Evolutionary conservation across 106 monocot species (phyloP).

Genomic region (Platanthera zijinensis): DNA sequence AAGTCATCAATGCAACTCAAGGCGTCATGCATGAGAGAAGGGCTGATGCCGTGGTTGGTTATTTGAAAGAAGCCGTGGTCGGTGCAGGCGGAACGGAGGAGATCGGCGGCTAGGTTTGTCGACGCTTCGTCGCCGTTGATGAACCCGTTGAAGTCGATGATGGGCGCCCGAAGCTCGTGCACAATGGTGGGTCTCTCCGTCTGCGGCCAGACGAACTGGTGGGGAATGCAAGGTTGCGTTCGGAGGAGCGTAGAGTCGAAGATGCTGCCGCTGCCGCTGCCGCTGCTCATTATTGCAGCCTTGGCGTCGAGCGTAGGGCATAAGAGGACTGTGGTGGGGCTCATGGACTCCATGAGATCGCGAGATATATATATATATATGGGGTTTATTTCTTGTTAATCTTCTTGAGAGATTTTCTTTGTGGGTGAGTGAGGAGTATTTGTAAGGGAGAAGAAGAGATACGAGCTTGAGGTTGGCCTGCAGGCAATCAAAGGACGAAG

Average conservation of each 20-base stretch:
- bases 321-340: background rate
- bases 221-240: conserved; percentile 35
- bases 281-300: background rate
- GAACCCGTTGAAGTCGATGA: conserved; percentile 48
- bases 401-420: background rate
- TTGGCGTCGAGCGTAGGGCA: background rate
- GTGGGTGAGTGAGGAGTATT: background rate
- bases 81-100: conserved; percentile 32
- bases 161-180: conserved; percentile 36
- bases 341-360: background rate
- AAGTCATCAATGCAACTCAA: conserved; percentile 31
- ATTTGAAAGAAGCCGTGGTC: conserved; percentile 60
- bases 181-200: conserved; percentile 8
- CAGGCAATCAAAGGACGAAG: background rate
- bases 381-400: background rate
- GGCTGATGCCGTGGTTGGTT: conserved; percentile 41
- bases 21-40: conserved; percentile 9
- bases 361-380: background rate
- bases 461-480: no score
- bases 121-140: conserved; percentile 20
- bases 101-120: conserved; percentile 11
- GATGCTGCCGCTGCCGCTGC: background rate
- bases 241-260: conserved; percentile 33
- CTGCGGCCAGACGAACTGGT: conserved; percentile 58
- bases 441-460: background rate